Evolutionary conservation across 257 asterid genomes (phyloP).

Genomic region (Gentiana straminea): DNA sequence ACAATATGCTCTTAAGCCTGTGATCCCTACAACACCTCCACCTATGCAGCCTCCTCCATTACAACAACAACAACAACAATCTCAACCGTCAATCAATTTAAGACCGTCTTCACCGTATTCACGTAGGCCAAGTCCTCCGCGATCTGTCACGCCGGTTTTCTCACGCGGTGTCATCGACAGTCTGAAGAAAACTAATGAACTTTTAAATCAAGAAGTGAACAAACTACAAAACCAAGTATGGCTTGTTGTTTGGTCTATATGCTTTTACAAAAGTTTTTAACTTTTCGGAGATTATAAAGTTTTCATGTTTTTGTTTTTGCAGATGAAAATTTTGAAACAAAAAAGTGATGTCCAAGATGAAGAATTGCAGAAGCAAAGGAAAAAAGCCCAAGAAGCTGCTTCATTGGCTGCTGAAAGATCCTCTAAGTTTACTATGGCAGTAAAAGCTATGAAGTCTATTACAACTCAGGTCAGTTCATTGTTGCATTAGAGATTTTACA

Average conservation of each 20-base stretch:
- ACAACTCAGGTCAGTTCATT: conserved; percentile 45
- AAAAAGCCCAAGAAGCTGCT: conserved; percentile 38
- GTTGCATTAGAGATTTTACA: not conserved
- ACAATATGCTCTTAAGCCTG: conserved; percentile 72
- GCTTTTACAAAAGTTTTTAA: not conserved
- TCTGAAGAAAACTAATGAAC: conserved; percentile 66
- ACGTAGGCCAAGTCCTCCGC: conserved; percentile 86
- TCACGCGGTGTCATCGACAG: conserved; percentile 82
- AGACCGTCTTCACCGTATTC: conserved; percentile 84
- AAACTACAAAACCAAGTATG: conserved; percentile 63
- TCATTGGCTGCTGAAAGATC: conserved; percentile 57
- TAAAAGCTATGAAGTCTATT: conserved; percentile 49
- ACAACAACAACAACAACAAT: conserved; percentile 15
- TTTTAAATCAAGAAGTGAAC: conserved; percentile 61
- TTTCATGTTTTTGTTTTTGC: conserved; percentile 4
- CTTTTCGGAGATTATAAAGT: conserved; percentile 2
- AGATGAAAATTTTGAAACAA: conserved; percentile 65
- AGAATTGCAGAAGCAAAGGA: conserved; percentile 52
- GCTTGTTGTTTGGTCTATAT: not conserved
- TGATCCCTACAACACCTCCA: conserved; percentile 26
- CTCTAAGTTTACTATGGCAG: conserved; percentile 35
- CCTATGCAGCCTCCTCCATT: conserved; percentile 16
- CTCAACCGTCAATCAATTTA: conserved; percentile 40
- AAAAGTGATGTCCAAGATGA: conserved; percentile 50
- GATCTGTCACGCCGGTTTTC: conserved; percentile 53